A percentile compares a stretch with the other conserved stretches of the same genome.
These are phyloP conservation scores for Porogramme epimiltina DNA, from an alignment of 1,284 basidiomycete genomes.

Conservation along the genomic window DNA sequence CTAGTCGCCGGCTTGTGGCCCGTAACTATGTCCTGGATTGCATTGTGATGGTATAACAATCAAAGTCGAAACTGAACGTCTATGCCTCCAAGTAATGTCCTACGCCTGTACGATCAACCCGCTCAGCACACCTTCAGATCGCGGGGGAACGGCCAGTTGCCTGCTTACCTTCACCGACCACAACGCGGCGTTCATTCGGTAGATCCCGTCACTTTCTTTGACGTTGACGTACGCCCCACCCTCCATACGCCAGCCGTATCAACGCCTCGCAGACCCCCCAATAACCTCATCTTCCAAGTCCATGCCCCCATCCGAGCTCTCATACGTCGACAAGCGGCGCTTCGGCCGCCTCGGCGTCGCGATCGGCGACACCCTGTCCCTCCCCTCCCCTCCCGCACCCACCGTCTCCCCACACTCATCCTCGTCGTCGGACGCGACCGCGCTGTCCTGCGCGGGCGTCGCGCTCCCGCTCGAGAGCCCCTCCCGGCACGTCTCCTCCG, in stretches of 20 bases:
- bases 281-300: conserved; percentile 43
- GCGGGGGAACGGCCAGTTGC: too few relatives aligned
- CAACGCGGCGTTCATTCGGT: too few relatives aligned
- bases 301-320: conserved; percentile 43
- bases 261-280: conserved; percentile 38
- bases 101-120: too few relatives aligned
- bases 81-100: too few relatives aligned
- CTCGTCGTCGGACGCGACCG: conserved; percentile 9
- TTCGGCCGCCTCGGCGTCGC: conserved; percentile 5
- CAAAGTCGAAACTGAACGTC: too few relatives aligned
- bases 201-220: too few relatives aligned
- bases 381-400: conserved; percentile 29
- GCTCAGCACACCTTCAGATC: too few relatives aligned
- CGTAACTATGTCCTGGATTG: too few relatives aligned
- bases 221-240: too few relatives aligned
- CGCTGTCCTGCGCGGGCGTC: conserved; percentile 3
- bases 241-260: not conserved
- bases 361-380: conserved; percentile 13
- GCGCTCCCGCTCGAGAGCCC: not conserved
- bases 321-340: conserved; percentile 45
- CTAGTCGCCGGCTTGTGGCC: too few relatives aligned
- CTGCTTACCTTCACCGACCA: too few relatives aligned
- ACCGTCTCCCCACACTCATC: conserved; percentile 19
- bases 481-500: not conserved
- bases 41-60: too few relatives aligned